phyloP scores from a whole-genome alignment of 371 early-diverging fungal species.

The Cladochytrium tenue region DNA sequence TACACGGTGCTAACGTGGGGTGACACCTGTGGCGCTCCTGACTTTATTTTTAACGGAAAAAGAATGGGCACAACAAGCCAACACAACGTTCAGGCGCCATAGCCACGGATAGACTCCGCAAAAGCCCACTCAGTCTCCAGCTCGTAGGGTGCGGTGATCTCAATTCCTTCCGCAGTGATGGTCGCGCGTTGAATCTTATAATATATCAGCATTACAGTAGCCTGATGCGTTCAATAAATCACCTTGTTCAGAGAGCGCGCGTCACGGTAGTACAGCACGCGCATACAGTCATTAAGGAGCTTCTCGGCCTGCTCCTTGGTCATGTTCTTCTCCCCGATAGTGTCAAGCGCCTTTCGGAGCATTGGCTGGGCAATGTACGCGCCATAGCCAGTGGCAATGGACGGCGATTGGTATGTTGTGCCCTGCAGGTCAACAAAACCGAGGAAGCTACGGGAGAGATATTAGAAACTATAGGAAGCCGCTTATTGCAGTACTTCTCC shows the following conservation, averaged over 20 bases:
- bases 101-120: constrained; percentile 87
- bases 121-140: constrained; percentile 93
- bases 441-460: constrained; percentile 69
- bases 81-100: constrained; percentile 47
- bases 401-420: constrained; percentile 89
- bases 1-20: too few relatives aligned
- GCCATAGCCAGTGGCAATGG: constrained; percentile 97
- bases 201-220: too few relatives aligned
- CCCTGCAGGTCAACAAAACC: constrained; percentile 96
- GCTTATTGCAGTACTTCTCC: constrained; percentile 29
- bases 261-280: constrained; percentile 96
- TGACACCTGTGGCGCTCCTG: too few relatives aligned
- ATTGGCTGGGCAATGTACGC: constrained; percentile 94
- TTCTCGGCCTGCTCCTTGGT: constrained; percentile 88
- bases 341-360: constrained; percentile 86
- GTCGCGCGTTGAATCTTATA: constrained; percentile 86
- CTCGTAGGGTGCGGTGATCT: constrained; percentile 84
- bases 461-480: constrained; percentile 3
- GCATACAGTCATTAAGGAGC: constrained; percentile 89
- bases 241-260: constrained; percentile 93
- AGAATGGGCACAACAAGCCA: too few relatives aligned
- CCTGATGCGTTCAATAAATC: too few relatives aligned
- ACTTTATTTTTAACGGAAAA: too few relatives aligned
- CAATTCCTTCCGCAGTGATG: constrained; percentile 78
- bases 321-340: constrained; percentile 69